A percentile compares a stretch with the other conserved stretches of the same genome.
Conservation (phyloP, 106 monocot genomes). For the Gastrodia elata region DNA sequence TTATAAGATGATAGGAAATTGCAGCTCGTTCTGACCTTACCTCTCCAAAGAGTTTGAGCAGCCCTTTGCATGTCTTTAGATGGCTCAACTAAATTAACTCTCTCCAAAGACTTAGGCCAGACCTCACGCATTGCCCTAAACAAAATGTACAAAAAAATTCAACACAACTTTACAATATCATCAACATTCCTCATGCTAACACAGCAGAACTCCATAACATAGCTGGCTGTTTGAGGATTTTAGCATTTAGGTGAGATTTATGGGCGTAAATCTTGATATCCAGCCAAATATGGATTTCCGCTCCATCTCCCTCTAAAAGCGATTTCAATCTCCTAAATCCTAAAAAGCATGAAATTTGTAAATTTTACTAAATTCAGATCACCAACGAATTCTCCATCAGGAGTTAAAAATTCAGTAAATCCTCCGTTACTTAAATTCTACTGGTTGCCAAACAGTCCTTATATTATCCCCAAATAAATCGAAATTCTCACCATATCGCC, state of each 20-base stretch:
- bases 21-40: slow-evolving; percentile 17
- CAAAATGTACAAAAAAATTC: neutral
- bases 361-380: too few relatives aligned
- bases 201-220: neutral
- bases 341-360: too few relatives aligned
- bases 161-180: neutral
- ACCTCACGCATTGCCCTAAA: slow-evolving; percentile 88
- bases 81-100: slow-evolving; percentile 82
- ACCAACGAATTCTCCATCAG: too few relatives aligned
- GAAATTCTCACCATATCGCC: slow-evolving; percentile 56
- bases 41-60: slow-evolving; percentile 60
- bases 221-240: too few relatives aligned
- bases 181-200: neutral
- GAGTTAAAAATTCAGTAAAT: too few relatives aligned
- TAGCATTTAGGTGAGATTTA: too few relatives aligned
- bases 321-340: too few relatives aligned
- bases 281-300: too few relatives aligned
- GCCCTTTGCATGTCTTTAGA: slow-evolving; percentile 93
- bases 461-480: neutral
- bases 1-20: neutral
- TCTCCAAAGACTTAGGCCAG: slow-evolving; percentile 76
- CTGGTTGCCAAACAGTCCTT: too few relatives aligned
- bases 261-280: too few relatives aligned
- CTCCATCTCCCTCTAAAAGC: too few relatives aligned
- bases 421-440: too few relatives aligned